Base-by-base conservation (phyloP, 208 protist species). In the Porcisia hertigi region DNA sequence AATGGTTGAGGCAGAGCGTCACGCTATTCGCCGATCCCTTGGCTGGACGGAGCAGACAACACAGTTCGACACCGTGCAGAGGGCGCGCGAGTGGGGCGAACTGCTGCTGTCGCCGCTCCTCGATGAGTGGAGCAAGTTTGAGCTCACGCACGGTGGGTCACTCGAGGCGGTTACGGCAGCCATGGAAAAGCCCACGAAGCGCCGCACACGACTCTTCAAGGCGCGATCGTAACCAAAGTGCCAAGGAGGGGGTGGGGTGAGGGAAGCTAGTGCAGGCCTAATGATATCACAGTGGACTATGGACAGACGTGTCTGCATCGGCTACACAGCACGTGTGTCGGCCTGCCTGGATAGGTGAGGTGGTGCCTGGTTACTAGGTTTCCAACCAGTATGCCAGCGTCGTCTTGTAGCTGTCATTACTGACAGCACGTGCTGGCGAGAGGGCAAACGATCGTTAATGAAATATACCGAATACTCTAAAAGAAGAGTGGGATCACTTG, bases 171-270 rank as follows among this genome's bases (percentile, higher is more conserved):
- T 94, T 52, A 73, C 73, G 67, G 81, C 73, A 64, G 84, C 82
- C 30, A 75, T 83, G 36, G 81, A 80, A 73, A 81, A 82, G 59
- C 83, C 86, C 1, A 64, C 65, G 9, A 92, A 87, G 80, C 84
- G 89, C 49, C 91, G 91, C 52, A 94, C 91, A 59, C 81, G 91
- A 8, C 83, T 97, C 23, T 94, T 97, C 75, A 79, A 90, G 52
- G 39, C 30, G 4, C 75, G 79, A 14, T 66, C 64, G 49, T 73
- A 74, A 34, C 18, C 53, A 20, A 30, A 43, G 30, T 16, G 6
- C 5, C 16, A 71, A 1, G 6, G 23, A 0, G 30, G n/a, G 34
- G 12, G 7, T 0, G 43, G 43, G 47, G 18, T 5, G 47, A 12
- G 66, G 30, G 9, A n/a, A 30, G 30, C 18, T 49, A 47, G 2